These are phyloP conservation scores for Fagopyrum homotropicum DNA, from an alignment of 148 eudicot genomes.

Conservation along the genomic window DNA sequence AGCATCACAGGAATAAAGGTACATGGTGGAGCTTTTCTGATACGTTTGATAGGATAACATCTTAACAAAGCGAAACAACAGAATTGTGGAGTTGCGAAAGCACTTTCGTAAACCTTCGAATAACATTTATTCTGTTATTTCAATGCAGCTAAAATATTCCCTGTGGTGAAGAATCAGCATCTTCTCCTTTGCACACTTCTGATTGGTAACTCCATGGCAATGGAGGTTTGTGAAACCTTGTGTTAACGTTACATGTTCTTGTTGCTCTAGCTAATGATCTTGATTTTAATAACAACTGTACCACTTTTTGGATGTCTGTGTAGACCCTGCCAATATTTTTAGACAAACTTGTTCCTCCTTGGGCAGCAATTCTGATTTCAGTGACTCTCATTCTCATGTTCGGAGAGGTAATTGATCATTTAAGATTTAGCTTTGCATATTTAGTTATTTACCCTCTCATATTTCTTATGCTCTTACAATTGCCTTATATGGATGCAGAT, in stretches of 20 bases:
- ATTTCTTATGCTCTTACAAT: conserved; percentile 8
- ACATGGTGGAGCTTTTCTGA: background rate
- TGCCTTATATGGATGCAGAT: conserved; percentile 40
- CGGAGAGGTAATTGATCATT: conserved; percentile 63
- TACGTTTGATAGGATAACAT: background rate
- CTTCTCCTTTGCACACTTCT: conserved; percentile 90
- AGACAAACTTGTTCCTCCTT: conserved; percentile 89
- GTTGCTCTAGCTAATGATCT: conserved; percentile 9
- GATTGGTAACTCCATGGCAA: conserved; percentile 90
- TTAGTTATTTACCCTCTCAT: background rate
- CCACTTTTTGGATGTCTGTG: conserved; percentile 13
- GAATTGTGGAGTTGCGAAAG: background rate
- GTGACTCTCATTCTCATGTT: conserved; percentile 97
- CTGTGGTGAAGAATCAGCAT: conserved; percentile 97
- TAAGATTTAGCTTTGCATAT: background rate
- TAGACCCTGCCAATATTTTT: conserved; percentile 92
- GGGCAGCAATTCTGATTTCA: conserved; percentile 85
- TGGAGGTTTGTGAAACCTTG: conserved; percentile 63
- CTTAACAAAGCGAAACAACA: background rate
- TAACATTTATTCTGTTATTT: conserved; percentile 10
- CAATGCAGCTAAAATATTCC: conserved; percentile 83
- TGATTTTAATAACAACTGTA: background rate
- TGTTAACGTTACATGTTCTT: background rate
- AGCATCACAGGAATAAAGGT: background rate
- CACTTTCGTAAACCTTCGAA: background rate